Evolutionary conservation across 768 basidiomycete genomes (phyloP).

Genomic region (Hericium coralloides): DNA sequence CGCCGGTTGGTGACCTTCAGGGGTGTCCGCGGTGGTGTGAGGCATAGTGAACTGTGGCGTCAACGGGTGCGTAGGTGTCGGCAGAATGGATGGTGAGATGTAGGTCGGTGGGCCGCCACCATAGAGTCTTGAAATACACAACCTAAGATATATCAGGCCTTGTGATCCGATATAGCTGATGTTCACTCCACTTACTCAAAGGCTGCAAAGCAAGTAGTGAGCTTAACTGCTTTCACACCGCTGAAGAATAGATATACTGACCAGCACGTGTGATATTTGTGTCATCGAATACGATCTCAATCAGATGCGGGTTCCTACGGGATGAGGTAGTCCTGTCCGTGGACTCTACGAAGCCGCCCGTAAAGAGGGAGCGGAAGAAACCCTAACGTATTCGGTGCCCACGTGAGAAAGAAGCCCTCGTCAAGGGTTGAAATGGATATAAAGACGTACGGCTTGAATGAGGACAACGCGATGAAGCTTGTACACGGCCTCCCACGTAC

Average conservation of each 20-base stretch:
- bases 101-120: constrained; percentile 75
- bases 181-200: constrained; percentile 64
- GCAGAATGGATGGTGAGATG: constrained; percentile 54
- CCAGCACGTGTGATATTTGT: constrained; percentile 83
- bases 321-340: constrained; percentile 6
- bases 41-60: constrained; percentile 48
- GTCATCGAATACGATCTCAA: constrained; percentile 73
- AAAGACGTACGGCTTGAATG: constrained; percentile 63
- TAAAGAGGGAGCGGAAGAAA: constrained; percentile 85
- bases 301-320: constrained; percentile 35
- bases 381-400: constrained; percentile 36
- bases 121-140: constrained; percentile 82
- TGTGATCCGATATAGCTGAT: neutral
- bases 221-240: no score
- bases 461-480: constrained; percentile 78
- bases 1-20: constrained; percentile 58
- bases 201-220: constrained; percentile 34
- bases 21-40: constrained; percentile 20
- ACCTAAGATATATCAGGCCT: constrained; percentile 31
- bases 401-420: neutral
- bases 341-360: constrained; percentile 68
- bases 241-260: constrained; percentile 27
- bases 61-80: constrained; percentile 60
- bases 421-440: neutral
- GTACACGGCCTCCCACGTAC: constrained; percentile 67